Conservation (phyloP, 176 grass and related monocot genomes). For the Tuctoria greenei region DNA sequence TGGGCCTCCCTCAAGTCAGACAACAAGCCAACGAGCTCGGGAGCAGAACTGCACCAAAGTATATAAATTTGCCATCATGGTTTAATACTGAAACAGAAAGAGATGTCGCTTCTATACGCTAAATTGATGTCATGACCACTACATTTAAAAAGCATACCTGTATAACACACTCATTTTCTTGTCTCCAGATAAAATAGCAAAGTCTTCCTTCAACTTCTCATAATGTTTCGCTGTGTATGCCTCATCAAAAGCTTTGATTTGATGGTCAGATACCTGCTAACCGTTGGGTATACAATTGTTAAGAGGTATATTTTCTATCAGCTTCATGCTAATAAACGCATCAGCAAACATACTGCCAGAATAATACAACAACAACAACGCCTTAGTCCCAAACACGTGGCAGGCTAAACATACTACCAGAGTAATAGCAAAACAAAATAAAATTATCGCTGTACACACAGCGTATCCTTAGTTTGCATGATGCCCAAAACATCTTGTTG, state of each 20-base stretch:
- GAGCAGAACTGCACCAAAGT: slow-evolving; percentile 71
- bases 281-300: slow-evolving; percentile 33
- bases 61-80: slow-evolving; percentile 18
- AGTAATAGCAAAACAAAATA: neutral
- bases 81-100: slow-evolving; percentile 10
- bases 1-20: slow-evolving; percentile 71
- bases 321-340: slow-evolving; percentile 1
- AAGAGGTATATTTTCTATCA: neutral
- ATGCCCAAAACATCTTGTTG: neutral
- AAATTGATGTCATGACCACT: slow-evolving; percentile 21
- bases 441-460: slow-evolving; percentile 9
- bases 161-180: slow-evolving; percentile 65
- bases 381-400: no score
- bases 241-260: slow-evolving; percentile 37
- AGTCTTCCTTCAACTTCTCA: slow-evolving; percentile 51
- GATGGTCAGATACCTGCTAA: slow-evolving; percentile 28
- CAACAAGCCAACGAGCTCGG: slow-evolving; percentile 84
- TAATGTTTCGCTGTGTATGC: slow-evolving; percentile 31
- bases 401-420: no score
- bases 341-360: neutral
- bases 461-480: slow-evolving; percentile 2
- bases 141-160: slow-evolving; percentile 51
- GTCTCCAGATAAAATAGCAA: slow-evolving; percentile 58
- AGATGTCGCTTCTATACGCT: neutral
- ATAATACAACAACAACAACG: no score